A percentile compares a stretch with the other conserved stretches of the same genome.
Conservation (phyloP, 441 rosid species). For the Manihot esculenta region DNA sequence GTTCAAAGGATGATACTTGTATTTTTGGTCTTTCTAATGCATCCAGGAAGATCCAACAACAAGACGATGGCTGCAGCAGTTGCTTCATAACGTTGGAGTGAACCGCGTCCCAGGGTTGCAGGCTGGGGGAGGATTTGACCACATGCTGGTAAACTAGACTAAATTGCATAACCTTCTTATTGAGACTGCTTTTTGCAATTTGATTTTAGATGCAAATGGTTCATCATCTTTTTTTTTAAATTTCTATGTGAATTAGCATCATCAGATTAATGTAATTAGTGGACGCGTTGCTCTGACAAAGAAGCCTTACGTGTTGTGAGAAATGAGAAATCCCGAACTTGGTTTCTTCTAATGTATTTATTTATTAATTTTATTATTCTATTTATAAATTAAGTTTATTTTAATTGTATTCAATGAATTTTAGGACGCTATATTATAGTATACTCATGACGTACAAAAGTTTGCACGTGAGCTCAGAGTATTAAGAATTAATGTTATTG, state of each 20-base stretch:
- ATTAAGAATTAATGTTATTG: too few species aligned
- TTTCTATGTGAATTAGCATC: background rate
- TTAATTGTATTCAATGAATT: too few species aligned
- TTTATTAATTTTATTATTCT: too few species aligned
- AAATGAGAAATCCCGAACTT: too few species aligned
- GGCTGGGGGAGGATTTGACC: constrained; percentile 80
- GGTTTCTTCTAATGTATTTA: too few species aligned
- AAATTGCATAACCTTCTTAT: background rate
- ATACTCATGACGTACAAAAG: too few species aligned
- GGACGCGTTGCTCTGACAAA: background rate
- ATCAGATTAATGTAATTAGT: background rate
- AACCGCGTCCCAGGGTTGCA: constrained; percentile 71
- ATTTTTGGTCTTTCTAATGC: constrained; percentile 5
- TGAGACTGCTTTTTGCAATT: background rate
- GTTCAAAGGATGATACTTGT: background rate
- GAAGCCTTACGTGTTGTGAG: too few species aligned
- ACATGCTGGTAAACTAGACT: constrained; percentile 69
- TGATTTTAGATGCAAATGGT: background rate
- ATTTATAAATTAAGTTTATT: too few species aligned
- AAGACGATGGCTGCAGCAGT: constrained; percentile 96
- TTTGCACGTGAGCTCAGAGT: too few species aligned
- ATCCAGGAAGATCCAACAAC: constrained; percentile 93
- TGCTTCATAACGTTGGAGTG: constrained; percentile 85
- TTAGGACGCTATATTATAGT: too few species aligned
- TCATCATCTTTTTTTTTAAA: background rate